Base-by-base conservation (phyloP, 129 eudicot species). In the Calendula officinalis region DNA sequence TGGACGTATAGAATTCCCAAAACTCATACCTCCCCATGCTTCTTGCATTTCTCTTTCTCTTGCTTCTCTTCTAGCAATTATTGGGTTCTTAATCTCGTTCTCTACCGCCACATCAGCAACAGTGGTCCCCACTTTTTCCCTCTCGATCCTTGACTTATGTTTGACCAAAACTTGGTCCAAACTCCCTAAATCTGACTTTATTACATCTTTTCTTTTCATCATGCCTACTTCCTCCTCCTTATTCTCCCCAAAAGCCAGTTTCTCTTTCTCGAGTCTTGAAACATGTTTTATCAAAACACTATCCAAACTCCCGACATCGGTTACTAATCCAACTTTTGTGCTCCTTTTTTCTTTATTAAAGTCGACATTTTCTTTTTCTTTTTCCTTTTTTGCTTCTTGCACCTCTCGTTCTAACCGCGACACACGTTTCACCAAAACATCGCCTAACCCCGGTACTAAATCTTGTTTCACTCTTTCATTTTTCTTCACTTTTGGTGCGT, bases 21-120 rank as follows among this genome's bases (percentile, higher is more conserved):
- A 80, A 72, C 91, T 77, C 84, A 91, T 32, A 53, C 98, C 98
- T 67, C 96, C 98, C 98, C 98, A 91, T 6, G 91, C 91, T 60
- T 81, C 91, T 33, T 77, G 82, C 86, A 84, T 40, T 75, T 91
- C 96, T 70, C 72, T 78, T 57, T 87, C 96, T 76, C 98, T 76
- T 43, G 95, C 89, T 77, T 84, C 77, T 40, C 84, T 57, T 11
- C 85, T 87, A 56, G 90, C 72, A 22, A 68, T 60, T 36, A 81
- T 73, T 42, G 72, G 78, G 56, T 67, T 72, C 53, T 63, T 75
- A 3, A 60, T 55, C 56, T 64, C 53, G 27, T 58, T 56, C 6
- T 75, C 75, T 64, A 67, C 78, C 41, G 69, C 64, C 62, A 74
- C 66, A 40, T 58, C 75, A 69, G 56, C 60, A 62, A 64, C 75